Evolutionary conservation across 805 yeast genomes (phyloP), one percentile per base, ranked within the genome.

Genomic region (Isabelozyma pseudorhagii): DNA sequence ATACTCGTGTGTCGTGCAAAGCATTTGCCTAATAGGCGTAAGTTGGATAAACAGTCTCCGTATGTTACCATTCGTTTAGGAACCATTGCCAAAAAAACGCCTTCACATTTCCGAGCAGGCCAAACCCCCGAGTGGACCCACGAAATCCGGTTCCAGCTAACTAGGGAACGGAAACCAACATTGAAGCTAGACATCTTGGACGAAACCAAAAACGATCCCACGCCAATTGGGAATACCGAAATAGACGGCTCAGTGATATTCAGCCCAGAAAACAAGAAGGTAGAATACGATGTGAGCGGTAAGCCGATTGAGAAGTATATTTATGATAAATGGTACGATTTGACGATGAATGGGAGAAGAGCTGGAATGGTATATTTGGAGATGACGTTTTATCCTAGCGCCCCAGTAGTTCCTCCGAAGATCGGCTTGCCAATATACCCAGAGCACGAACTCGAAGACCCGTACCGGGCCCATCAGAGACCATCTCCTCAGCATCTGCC

Each of bases 21-120:
- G 59, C 96, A 90, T 60, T 78, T 94, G 42, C 96, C 96, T 21
- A 93, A 94, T 67, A 73, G 90, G 53, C 76, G 93, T 38, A 89
- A 86, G 54, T 74, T 93, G 46, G 97, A 96, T 60, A 94, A 94
- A 61, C 99, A 94, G 68, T 87, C 89, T 55, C 99, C 98, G 2
- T 92, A 89, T 68, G 87, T 91, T 52, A 82, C 93, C 5, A 76
- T 89, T 10, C 74, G 98, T 49, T 76, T 94, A 5, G 93, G 92
- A 28, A 89, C 89, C 51, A 80, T 81, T 58, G 93, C 96, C 8
- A 84, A 87, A 54, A 83, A 86, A 60, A 89, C 97, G 0, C 84
- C 83, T 36, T 78, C 89, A 0, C 83, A 88, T 51, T 79, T 81
- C 46, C 72, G 98, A 56, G 99, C 97, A 1, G 99, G 99, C 1